Base-by-base conservation (phyloP, 352 stramenopile species). In the Pythium phragmiticola region DNA sequence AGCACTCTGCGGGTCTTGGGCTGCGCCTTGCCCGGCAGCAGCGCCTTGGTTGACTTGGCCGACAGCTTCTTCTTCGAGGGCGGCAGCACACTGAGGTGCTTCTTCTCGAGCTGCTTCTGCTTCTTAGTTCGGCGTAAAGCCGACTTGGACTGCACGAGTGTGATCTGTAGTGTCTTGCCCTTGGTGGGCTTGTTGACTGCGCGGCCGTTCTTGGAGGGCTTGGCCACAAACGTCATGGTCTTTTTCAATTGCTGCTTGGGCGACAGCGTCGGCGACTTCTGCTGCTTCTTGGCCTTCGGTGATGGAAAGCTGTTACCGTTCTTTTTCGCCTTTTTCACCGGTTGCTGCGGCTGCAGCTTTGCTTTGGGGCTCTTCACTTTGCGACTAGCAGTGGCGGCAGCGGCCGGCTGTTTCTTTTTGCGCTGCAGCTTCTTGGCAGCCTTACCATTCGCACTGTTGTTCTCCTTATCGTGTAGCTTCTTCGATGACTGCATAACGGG, bases 11-110 rank as follows among this genome's bases (percentile, higher is more conserved):
- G 68, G 41, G 66, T 75, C 13, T 54, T 60, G 33, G 63, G 52
- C 57, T 71, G 63, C 9, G 74, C 42, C 59, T 82, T 87, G 8
- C 70, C 75, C 4, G 75, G 73, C 13, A 86, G 60, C 33, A 66
- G 14, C 17, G 50, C 50, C 60, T 69, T 69, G 30, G 49, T 49
- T 3, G 47, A 61, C 28, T 43, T 50, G 12, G 60, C 42, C 16
- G 26, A 23, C 7, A 14, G 34, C 23, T 55, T 47, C 41, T 60
- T 42, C 47, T 56, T 16, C 23, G 37, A 14, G n/a, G 43, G 43
- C 23, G 19, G 47, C 41, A 14, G 19, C 33, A 43, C 54, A 30
- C 17, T 48, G 26, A 12, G 19, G 17, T 49, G 55, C 41, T 59
- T 42, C 30, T 60, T 41, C 46, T 55, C 19, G 11, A 34, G n/a